Evolutionary conservation across 345 rosid species (phyloP).

Genomic region (Populus nigra): DNA sequence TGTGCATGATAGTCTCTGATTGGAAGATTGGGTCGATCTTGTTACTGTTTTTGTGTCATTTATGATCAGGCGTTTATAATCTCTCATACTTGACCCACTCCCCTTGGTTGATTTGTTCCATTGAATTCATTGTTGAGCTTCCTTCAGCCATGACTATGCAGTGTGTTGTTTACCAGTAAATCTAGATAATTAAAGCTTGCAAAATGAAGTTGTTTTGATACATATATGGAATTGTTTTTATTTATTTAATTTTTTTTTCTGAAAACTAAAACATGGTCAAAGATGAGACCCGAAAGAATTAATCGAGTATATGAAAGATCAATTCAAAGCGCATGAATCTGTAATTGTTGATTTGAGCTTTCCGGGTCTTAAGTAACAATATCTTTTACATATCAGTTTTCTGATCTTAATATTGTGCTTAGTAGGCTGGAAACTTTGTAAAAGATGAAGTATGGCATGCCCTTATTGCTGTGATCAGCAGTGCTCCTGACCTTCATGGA

Average conservation of each 20-base stretch:
- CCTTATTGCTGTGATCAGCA: constrained; percentile 89
- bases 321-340: not conserved
- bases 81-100: not conserved
- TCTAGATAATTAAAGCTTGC: not conserved
- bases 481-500: constrained; percentile 95
- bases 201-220: not conserved
- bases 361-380: not conserved
- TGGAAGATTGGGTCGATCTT: not conserved
- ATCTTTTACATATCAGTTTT: not conserved
- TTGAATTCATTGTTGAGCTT: not conserved
- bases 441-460: constrained; percentile 99
- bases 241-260: not conserved
- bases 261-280: not conserved
- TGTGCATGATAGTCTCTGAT: not conserved
- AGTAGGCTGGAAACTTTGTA: constrained; percentile 97
- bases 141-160: not conserved
- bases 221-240: not conserved
- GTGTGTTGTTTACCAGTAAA: not conserved
- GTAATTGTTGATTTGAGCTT: not conserved
- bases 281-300: not conserved
- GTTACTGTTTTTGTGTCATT: not conserved
- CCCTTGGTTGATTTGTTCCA: not conserved
- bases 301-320: not conserved
- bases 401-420: constrained; percentile 28
- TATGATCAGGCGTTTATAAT: not conserved